Conservation (phyloP, 176 grass and related monocot genomes). For the Cenchrus americanus region DNA sequence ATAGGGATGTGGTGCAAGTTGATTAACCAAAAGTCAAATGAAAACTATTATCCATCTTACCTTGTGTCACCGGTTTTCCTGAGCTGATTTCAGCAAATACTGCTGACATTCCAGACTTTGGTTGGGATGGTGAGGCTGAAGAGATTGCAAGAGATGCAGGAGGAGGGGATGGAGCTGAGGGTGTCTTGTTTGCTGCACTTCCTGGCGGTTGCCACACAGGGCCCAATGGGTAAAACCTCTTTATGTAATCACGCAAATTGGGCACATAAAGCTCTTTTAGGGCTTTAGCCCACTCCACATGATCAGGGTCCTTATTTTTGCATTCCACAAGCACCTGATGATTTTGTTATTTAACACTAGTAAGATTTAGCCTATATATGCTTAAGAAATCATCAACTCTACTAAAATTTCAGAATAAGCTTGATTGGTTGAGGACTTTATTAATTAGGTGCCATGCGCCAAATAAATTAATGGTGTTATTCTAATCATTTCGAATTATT, state of each 20-base stretch:
- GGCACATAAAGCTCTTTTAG: constrained; percentile 64
- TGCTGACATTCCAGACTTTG: constrained; percentile 63
- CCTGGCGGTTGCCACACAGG: constrained; percentile 49
- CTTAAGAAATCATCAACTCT: neutral
- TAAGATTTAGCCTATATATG: neutral
- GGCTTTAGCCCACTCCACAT: constrained; percentile 68
- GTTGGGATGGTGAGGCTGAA: constrained; percentile 30
- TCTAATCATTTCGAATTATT: neutral
- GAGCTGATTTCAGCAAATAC: constrained; percentile 67
- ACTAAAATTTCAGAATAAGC: neutral
- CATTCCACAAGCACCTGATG: constrained; percentile 67
- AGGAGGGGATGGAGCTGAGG: constrained; percentile 33
- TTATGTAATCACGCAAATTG: constrained; percentile 52
- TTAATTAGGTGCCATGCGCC: neutral
- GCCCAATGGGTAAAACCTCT: constrained; percentile 62
- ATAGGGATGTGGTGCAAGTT: neutral
- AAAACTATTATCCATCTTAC: constrained; percentile 22
- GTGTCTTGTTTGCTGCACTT: constrained; percentile 34
- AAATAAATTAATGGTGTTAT: neutral
- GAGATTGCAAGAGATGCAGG: constrained; percentile 24
- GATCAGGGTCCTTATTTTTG: constrained; percentile 61
- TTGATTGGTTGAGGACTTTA: neutral
- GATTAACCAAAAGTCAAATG: neutral
- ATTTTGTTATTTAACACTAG: constrained; percentile 2
- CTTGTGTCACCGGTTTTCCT: constrained; percentile 49